These are phyloP conservation scores for Suillus ampliporus DNA, from an alignment of 768 basidiomycete species.

Conservation along the genomic window DNA sequence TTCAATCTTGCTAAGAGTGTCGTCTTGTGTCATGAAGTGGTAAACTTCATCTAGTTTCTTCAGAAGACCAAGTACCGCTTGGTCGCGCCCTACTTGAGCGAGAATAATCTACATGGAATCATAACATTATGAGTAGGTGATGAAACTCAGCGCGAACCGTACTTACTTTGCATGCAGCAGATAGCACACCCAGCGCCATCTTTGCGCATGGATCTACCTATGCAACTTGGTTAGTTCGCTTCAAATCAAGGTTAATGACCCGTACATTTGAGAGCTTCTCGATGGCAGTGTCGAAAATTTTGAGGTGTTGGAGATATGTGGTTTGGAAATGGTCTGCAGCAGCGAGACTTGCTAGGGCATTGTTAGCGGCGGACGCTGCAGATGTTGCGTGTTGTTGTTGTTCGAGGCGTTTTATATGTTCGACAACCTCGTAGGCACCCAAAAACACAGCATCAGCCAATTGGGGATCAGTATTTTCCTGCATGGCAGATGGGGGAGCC, in stretches of 20 bases:
- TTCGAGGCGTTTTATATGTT: not conserved
- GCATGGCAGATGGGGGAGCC: not conserved
- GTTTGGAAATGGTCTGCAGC: not conserved
- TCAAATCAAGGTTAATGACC: not conserved
- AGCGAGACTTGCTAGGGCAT: no score
- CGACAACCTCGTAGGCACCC: not conserved
- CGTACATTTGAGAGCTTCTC: not conserved
- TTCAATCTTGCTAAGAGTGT: conserved; percentile 4
- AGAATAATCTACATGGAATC: conserved; percentile 6
- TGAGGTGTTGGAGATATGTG: conserved; percentile 8
- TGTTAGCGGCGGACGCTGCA: not conserved
- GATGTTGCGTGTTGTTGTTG: no score
- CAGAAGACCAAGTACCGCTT: conserved; percentile 3
- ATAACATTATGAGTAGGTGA: no score
- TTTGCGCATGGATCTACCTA: conserved; percentile 16
- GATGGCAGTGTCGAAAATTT: conserved; percentile 1
- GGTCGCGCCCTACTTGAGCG: conserved; percentile 11
- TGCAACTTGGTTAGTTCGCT: not conserved
- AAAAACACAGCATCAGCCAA: not conserved
- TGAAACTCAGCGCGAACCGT: not conserved
- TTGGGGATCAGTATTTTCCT: not conserved
- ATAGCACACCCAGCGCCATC: conserved; percentile 8
- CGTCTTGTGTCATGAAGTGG: not conserved
- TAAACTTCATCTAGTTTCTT: conserved; percentile 4
- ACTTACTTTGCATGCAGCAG: conserved; percentile 1